Evolutionary conservation across 2,329 filamentous ascomycete genomes (phyloP).

Genomic region (Phialophora tarda): DNA sequence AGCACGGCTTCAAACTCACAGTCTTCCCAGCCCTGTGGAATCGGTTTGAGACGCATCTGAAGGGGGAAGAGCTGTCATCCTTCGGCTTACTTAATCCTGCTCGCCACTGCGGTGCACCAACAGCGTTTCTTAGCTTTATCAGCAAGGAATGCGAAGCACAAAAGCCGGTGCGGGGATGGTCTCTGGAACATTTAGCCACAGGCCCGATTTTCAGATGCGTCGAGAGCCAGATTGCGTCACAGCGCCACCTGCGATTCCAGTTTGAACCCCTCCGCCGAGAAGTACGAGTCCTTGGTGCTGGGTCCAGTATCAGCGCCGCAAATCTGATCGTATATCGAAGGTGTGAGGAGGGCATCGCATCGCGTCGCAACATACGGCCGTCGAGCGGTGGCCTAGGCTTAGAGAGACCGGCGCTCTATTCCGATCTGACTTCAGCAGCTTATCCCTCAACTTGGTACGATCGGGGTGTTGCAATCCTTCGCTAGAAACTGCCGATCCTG

Average conservation of each 20-base stretch:
- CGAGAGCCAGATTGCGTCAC: neutral
- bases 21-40: neutral
- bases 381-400: constrained; percentile 1
- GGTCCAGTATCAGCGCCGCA: neutral
- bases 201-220: neutral
- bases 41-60: neutral
- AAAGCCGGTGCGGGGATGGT: neutral
- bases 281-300: neutral
- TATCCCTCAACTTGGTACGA: neutral
- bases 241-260: neutral
- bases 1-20: constrained; percentile 15
- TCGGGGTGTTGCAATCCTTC: neutral
- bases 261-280: neutral
- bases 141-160: neutral
- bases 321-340: neutral
- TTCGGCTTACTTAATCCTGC: neutral
- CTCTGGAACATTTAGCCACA: neutral
- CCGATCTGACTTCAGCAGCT: neutral
- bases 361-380: neutral
- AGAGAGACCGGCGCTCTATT: neutral
- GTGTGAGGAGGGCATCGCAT: neutral
- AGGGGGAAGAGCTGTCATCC: neutral
- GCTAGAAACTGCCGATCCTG: neutral
- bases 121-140: neutral
- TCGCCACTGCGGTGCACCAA: neutral